Evolutionary conservation across 1,139 yeast species (phyloP).

Genomic region (Suhomyces bolitotheri): DNA sequence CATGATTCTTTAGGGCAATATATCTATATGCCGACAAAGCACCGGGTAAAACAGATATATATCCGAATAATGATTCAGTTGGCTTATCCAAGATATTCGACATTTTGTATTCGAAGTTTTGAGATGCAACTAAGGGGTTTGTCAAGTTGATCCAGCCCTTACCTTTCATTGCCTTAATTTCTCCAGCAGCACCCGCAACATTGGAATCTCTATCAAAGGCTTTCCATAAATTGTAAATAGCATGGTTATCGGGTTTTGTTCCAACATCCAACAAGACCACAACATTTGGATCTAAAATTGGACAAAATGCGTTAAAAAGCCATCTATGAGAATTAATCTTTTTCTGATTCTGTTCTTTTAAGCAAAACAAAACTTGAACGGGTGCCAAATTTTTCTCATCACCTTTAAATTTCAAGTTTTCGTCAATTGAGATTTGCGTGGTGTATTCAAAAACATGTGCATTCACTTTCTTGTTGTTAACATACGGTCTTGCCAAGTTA

Average conservation of each 20-base stretch:
- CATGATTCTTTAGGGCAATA: conserved; percentile 79
- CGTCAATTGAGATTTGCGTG: conserved; percentile 83
- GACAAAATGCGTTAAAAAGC: conserved; percentile 92
- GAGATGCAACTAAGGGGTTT: conserved; percentile 94
- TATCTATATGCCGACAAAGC: conserved; percentile 94
- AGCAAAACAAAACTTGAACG: conserved; percentile 85
- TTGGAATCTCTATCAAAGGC: conserved; percentile 94
- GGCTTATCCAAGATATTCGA: conserved; percentile 95
- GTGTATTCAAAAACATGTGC: conserved; percentile 95
- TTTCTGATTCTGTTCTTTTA: conserved; percentile 85
- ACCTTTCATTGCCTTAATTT: conserved; percentile 91
- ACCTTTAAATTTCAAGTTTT: conserved; percentile 77
- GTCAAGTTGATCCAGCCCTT: conserved; percentile 74
- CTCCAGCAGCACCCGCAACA: conserved; percentile 98
- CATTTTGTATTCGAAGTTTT: conserved; percentile 94
- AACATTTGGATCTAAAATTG: conserved; percentile 84
- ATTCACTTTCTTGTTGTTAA: conserved; percentile 83
- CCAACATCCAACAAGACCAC: conserved; percentile 88
- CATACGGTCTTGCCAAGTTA: conserved; percentile 91
- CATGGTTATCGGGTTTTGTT: conserved; percentile 80
- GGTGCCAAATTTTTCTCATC: conserved; percentile 84
- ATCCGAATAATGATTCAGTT: conserved; percentile 88
- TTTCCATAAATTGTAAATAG: conserved; percentile 92
- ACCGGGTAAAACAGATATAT: conserved; percentile 92
- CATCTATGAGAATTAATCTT: conserved; percentile 95